phyloP scores from a whole-genome alignment of 208 protist genomes.

The Leishmania gerbilli region DNA sequence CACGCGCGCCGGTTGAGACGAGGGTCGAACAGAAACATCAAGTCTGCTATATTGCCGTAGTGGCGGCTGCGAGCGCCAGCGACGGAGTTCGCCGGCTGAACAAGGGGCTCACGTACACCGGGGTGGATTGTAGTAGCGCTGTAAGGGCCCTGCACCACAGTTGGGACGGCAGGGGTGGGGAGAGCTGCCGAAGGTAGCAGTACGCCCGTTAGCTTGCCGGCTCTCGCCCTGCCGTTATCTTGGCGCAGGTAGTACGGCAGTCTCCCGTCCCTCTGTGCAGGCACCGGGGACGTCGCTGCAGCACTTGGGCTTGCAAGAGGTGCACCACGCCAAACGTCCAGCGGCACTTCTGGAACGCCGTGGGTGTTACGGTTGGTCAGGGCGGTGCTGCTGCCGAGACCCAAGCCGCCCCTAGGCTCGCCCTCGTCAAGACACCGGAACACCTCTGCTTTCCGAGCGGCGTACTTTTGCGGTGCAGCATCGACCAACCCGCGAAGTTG shows the following conservation, averaged over 20 bases:
- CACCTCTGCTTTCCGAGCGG: constrained; percentile 28
- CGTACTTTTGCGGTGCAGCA: constrained; percentile 20
- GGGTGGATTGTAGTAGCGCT: not conserved
- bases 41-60: constrained; percentile 28
- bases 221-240: not conserved
- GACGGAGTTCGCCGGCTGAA: not conserved
- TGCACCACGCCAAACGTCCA: not conserved
- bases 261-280: constrained; percentile 10
- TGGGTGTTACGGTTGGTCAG: not conserved
- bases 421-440: constrained; percentile 29
- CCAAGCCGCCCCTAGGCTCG: not conserved
- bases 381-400: not conserved
- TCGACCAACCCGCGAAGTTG: constrained; percentile 10
- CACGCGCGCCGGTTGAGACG: constrained; percentile 22
- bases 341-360: not conserved
- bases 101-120: not conserved
- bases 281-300: not conserved
- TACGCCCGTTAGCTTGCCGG: constrained; percentile 13
- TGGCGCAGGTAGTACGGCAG: constrained; percentile 65
- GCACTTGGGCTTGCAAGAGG: not conserved
- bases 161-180: not conserved
- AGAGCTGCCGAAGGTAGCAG: constrained; percentile 3
- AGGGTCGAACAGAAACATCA: constrained; percentile 27
- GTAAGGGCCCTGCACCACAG: not conserved
- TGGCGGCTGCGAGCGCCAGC: not conserved